Percentiles rank a stretch among this genome's conserved stretches.
Evolutionary conservation across 2,329 filamentous ascomycete species (phyloP).

Genomic region (Xylaria sp.): DNA sequence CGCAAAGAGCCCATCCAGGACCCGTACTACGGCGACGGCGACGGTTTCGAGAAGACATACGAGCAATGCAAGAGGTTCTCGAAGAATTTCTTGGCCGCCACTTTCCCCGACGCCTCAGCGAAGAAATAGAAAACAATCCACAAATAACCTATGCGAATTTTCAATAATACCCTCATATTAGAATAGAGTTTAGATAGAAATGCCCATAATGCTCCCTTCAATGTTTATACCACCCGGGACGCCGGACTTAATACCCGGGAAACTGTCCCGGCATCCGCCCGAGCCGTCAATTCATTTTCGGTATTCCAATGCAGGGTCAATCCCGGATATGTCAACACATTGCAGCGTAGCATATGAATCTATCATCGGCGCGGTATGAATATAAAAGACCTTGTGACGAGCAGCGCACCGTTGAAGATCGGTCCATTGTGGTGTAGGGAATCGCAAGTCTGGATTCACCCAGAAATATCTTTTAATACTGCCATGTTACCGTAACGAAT

Average conservation of each 20-base stretch:
- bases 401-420: not conserved
- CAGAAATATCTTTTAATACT: not conserved
- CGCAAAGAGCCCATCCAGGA: slow-evolving; percentile 78
- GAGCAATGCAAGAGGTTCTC: slow-evolving; percentile 82
- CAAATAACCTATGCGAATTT: not conserved
- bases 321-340: not conserved
- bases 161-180: not conserved
- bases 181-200: not conserved
- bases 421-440: not conserved
- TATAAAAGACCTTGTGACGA: not conserved
- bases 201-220: not conserved
- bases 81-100: slow-evolving; percentile 72
- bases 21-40: slow-evolving; percentile 87
- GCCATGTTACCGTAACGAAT: not conserved
- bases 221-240: too few species aligned
- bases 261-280: not conserved
- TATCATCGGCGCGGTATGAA: not conserved
- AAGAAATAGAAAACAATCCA: slow-evolving; percentile 19
- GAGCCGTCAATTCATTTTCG: not conserved
- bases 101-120: slow-evolving; percentile 48
- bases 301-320: not conserved
- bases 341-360: not conserved
- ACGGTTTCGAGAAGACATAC: slow-evolving; percentile 86
- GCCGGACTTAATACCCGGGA: not conserved
- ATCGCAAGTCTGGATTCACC: not conserved